phyloP scores from a whole-genome alignment of 345 rosid species.

The Lepidium africanum region DNA sequence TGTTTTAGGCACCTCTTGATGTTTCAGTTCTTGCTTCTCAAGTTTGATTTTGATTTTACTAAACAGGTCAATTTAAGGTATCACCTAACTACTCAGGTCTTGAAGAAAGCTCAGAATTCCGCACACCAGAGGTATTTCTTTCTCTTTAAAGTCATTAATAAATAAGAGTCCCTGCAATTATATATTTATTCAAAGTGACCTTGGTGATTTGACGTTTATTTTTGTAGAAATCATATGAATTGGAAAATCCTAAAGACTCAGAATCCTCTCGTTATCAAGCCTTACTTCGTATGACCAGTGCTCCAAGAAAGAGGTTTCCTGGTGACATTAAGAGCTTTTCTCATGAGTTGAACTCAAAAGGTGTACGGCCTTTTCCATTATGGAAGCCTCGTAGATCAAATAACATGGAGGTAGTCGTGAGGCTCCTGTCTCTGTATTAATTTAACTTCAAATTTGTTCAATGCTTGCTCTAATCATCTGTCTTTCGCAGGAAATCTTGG shows the following conservation, averaged over 20 bases:
- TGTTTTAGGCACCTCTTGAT: neutral
- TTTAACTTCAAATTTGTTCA: neutral
- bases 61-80: constrained; percentile 42
- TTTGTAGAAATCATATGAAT: constrained; percentile 42
- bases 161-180: neutral
- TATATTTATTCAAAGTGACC: neutral
- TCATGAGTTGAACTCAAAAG: constrained; percentile 88
- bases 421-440: neutral
- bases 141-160: neutral
- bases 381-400: constrained; percentile 71
- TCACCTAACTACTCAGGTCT: constrained; percentile 44
- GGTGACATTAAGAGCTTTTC: constrained; percentile 91
- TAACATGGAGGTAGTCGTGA: constrained; percentile 54
- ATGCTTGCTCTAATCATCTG: constrained; percentile 17
- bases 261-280: constrained; percentile 92
- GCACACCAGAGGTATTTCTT: constrained; percentile 60
- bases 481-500: constrained; percentile 56
- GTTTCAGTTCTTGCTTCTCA: constrained; percentile 3
- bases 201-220: constrained; percentile 17
- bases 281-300: constrained; percentile 76
- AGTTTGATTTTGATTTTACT: constrained; percentile 18
- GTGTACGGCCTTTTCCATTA: constrained; percentile 80
- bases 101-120: constrained; percentile 47
- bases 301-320: constrained; percentile 78
- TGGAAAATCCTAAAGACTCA: constrained; percentile 62